Evolutionary conservation across 768 basidiomycete genomes (phyloP).

Genomic region (Tricholoma furcatifolium): DNA sequence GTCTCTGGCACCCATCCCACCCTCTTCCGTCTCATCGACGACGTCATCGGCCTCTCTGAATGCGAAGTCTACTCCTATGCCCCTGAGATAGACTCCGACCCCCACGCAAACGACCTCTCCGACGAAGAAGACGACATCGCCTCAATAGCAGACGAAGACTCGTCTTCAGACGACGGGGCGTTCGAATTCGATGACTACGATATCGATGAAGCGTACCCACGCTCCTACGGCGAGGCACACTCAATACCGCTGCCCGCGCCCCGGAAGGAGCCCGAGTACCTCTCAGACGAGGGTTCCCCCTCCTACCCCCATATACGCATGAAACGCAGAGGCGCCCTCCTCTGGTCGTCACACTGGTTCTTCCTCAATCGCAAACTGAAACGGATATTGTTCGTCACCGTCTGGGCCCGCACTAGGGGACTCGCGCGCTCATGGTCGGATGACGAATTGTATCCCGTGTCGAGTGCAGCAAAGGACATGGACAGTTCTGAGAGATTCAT

Average conservation of each 20-base stretch:
- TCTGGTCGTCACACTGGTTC: constrained; percentile 98
- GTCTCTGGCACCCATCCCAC: constrained; percentile 86
- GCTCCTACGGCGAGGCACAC: constrained; percentile 35
- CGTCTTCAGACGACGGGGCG: constrained; percentile 69
- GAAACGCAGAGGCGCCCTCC: constrained; percentile 71
- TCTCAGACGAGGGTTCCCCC: constrained; percentile 35
- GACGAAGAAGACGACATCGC: constrained; percentile 78
- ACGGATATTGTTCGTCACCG: constrained; percentile 87
- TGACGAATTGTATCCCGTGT: constrained; percentile 41
- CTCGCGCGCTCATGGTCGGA: constrained; percentile 50
- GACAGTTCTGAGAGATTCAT: constrained; percentile 59
- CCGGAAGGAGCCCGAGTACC: constrained; percentile 36
- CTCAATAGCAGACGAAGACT: constrained; percentile 63
- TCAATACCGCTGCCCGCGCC: constrained; percentile 39
- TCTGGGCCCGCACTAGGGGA: constrained; percentile 81
- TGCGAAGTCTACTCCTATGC: constrained; percentile 96
- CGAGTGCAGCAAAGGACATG: constrained; percentile 31
- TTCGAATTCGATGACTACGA: constrained; percentile 86
- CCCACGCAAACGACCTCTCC: constrained; percentile 81
- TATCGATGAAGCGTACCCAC: constrained; percentile 53
- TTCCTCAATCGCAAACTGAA: constrained; percentile 92
- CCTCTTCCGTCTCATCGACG: constrained; percentile 84
- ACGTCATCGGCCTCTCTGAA: constrained; percentile 85
- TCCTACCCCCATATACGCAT: constrained; percentile 43
- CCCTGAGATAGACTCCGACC: constrained; percentile 92